phyloP scores from a whole-genome alignment of 2,329 filamentous ascomycete species.

The Talaromyces sp. region DNA sequence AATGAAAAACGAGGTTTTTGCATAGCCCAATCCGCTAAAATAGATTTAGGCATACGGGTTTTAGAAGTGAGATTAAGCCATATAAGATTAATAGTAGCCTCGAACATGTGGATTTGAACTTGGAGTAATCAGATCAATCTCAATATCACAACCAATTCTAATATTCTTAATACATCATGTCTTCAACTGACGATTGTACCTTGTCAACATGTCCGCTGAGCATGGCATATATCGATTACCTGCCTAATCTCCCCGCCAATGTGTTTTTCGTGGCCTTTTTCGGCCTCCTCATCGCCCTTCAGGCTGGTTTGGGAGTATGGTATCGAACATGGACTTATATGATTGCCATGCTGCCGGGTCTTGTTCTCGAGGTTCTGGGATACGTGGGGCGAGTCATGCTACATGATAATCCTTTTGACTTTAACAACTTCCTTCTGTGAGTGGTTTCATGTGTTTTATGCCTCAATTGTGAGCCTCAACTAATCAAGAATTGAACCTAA shows the following conservation, averaged over 20 bases:
- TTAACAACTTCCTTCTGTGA: constrained; percentile 48
- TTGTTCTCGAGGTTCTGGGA: constrained; percentile 60
- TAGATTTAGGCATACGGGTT: not conserved
- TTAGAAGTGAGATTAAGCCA: too few relatives aligned
- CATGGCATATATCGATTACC: constrained; percentile 13
- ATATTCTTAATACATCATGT: not conserved
- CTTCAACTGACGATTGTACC: constrained; percentile 11
- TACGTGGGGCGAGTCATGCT: constrained; percentile 62
- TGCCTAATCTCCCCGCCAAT: constrained; percentile 17
- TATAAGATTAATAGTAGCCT: too few relatives aligned
- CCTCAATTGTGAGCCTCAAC: not conserved
- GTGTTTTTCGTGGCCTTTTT: constrained; percentile 14
- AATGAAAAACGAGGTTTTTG: not conserved
- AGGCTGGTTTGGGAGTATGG: constrained; percentile 7
- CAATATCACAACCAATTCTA: not conserved
- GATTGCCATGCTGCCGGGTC: constrained; percentile 51
- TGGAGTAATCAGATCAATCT: not conserved
- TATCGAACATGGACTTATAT: constrained; percentile 16
- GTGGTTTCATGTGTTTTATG: constrained; percentile 8
- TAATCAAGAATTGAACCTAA: constrained; percentile 44
- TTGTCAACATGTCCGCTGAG: constrained; percentile 13
- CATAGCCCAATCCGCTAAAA: not conserved
- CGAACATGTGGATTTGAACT: too few relatives aligned
- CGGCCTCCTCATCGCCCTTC: constrained; percentile 6
- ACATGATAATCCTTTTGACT: constrained; percentile 52